These are phyloP conservation scores for Psidium friedrichsthalianum DNA, from an alignment of 345 rosid genomes.

Conservation along the genomic window DNA sequence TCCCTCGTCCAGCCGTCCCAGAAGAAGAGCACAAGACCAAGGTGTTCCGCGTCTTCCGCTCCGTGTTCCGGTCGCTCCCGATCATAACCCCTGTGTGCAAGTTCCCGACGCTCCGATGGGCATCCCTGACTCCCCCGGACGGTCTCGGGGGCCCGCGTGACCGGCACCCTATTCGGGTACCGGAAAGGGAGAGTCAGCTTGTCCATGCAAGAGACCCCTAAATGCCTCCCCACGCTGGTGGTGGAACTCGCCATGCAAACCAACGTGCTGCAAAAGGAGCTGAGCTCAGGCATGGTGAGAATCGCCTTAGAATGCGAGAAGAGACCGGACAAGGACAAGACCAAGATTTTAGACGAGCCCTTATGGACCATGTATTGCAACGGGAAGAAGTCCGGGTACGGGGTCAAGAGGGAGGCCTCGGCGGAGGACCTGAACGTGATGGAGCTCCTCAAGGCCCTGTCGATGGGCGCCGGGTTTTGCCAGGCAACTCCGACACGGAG, in stretches of 20 bases:
- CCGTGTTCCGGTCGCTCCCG: constrained; percentile 53
- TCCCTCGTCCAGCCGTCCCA: constrained; percentile 66
- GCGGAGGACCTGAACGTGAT: constrained; percentile 64
- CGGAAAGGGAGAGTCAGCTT: constrained; percentile 68
- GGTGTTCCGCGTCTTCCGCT: constrained; percentile 41
- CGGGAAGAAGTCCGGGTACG: constrained; percentile 70
- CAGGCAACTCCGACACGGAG: constrained; percentile 50
- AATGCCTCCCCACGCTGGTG: constrained; percentile 45
- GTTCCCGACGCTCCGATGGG: constrained; percentile 30
- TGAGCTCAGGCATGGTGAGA: constrained; percentile 63
- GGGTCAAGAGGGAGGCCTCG: constrained; percentile 50
- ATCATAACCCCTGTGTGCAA: constrained; percentile 55
- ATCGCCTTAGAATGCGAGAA: constrained; percentile 75
- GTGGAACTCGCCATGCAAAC: constrained; percentile 65
- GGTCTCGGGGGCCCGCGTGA: constrained; percentile 18
- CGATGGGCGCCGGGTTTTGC: constrained; percentile 91
- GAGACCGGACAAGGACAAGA: constrained; percentile 37
- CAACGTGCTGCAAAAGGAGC: constrained; percentile 41
- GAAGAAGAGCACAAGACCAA: constrained; percentile 23
- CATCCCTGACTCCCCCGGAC: constrained; percentile 25
- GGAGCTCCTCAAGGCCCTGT: constrained; percentile 68
- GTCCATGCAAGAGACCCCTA: constrained; percentile 55
- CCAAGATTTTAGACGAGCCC: constrained; percentile 46
- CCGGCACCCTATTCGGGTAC: constrained; percentile 66
- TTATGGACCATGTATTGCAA: constrained; percentile 77